Evolutionary conservation across 345 rosid genomes (phyloP).

Genomic region (Murraya koenigii): DNA sequence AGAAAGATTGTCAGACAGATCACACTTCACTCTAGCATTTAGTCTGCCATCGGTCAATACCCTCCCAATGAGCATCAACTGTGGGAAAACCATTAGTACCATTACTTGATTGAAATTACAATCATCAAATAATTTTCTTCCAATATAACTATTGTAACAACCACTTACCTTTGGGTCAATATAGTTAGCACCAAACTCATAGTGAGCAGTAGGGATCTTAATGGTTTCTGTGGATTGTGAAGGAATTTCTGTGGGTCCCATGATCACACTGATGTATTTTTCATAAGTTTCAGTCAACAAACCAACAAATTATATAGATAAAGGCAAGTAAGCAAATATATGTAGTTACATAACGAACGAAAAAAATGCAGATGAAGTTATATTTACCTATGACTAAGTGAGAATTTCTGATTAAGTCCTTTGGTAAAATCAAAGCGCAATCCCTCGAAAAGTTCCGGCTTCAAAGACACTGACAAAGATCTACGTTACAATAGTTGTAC

Average conservation of each 20-base stretch:
- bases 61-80: slow-evolving; percentile 95
- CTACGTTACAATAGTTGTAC: neutral
- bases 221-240: slow-evolving; percentile 82
- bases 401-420: slow-evolving; percentile 79
- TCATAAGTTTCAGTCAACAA: slow-evolving; percentile 4
- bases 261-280: slow-evolving; percentile 55
- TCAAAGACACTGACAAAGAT: slow-evolving; percentile 79
- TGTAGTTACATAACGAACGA: neutral
- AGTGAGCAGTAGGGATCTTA: slow-evolving; percentile 84
- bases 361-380: neutral
- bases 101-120: neutral
- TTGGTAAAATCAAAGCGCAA: slow-evolving; percentile 93
- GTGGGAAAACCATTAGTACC: slow-evolving; percentile 14
- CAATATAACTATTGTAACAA: neutral
- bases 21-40: slow-evolving; percentile 85
- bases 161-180: slow-evolving; percentile 67
- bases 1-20: slow-evolving; percentile 68
- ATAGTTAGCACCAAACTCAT: slow-evolving; percentile 93
- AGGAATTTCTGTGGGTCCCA: slow-evolving; percentile 94
- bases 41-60: slow-evolving; percentile 87
- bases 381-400: slow-evolving; percentile 80
- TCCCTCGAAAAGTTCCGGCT: slow-evolving; percentile 92
- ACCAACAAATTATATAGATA: slow-evolving; percentile 10
- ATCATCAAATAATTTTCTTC: slow-evolving; percentile 2
- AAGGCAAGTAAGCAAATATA: neutral